phyloP scores from a whole-genome alignment of 1,284 basidiomycete species.

The Rhodotorula sp. region DNA sequence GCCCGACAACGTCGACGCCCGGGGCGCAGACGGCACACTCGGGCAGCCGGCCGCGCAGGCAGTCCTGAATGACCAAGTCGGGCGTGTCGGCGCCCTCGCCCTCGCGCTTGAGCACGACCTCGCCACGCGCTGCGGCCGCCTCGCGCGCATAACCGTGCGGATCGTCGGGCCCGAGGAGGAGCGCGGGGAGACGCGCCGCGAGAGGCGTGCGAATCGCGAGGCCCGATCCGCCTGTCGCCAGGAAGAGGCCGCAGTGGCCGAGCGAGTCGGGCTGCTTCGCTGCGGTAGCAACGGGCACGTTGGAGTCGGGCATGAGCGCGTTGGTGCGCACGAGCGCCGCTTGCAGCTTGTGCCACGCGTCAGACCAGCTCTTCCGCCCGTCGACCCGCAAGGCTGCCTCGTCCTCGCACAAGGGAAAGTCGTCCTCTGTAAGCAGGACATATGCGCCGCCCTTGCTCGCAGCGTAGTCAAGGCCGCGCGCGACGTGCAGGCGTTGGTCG shows the following conservation, averaged over 20 bases:
- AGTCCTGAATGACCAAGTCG: slow-evolving; percentile 37
- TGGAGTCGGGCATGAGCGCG: slow-evolving; percentile 26
- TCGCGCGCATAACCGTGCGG: slow-evolving; percentile 23
- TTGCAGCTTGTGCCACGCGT: slow-evolving; percentile 22
- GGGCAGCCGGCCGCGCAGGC: slow-evolving; percentile 21
- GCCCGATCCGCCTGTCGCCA: slow-evolving; percentile 33
- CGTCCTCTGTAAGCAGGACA: slow-evolving; percentile 35
- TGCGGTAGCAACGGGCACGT: no score
- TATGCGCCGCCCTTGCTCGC: slow-evolving; percentile 23
- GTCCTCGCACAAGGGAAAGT: slow-evolving; percentile 33
- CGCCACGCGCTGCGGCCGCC: slow-evolving; percentile 16
- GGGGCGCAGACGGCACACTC: slow-evolving; percentile 29
- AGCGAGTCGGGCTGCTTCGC: not conserved
- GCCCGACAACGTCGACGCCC: not conserved
- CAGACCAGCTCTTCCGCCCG: slow-evolving; percentile 2
- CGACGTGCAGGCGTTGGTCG: slow-evolving; percentile 37
- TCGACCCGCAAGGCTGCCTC: not conserved
- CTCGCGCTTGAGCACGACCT: slow-evolving; percentile 17
- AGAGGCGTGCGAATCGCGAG: slow-evolving; percentile 28
- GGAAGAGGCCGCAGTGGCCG: slow-evolving; percentile 35
- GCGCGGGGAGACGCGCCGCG: slow-evolving; percentile 22
- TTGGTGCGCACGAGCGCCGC: slow-evolving; percentile 29
- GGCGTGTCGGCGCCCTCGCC: slow-evolving; percentile 37
- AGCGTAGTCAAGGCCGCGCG: slow-evolving; percentile 31
- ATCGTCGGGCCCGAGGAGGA: slow-evolving; percentile 26